Evolutionary conservation across 2,329 filamentous ascomycete species (phyloP), one percentile per base, ranked within the genome.

Genomic region (Alternaria arborescens): DNA sequence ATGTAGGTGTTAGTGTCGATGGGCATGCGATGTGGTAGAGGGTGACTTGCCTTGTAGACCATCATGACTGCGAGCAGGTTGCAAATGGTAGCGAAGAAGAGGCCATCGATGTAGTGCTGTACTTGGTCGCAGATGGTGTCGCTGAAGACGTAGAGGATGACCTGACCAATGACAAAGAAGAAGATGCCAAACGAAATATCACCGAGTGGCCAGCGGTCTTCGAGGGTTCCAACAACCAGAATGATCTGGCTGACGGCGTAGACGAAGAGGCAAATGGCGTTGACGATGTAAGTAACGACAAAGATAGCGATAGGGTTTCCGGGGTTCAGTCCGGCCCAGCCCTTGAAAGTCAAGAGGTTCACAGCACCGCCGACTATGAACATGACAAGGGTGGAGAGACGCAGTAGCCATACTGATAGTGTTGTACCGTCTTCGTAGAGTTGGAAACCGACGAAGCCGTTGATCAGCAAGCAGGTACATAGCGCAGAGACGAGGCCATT

Each of bases 11-110:
- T 65, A 74, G 71, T 59, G 41, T 30, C 7, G 32, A 11, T 30
- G 42, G 34, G 22, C 53, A 26, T 51, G 10, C 12, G 8, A 34
- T 3, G 11, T 50, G 44, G 32, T 51, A n/a, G 5, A 8, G 47
- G 18, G 18, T n/a, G 12, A 56, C 82, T 64, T 80, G 89, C 93
- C 90, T 99, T 99, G 86, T 99, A 99, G 38, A 99, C 89, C 95
- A 98, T 99, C 95, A 99, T 99, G 62, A 99, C 94, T 12, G 89
- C 93, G 43, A 99, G 83, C 44, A 99, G 82, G 76, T 99, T 99
- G 83, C 93, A 95, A 56, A 94, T 89, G 0, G 94, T 97, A 5
- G 93, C 92, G 75, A 99, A 94, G 82, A 98, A 97, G 48, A 98
- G 81, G 0, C 94, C 94, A 74, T 99, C 95, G 50, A 99, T 81